These are phyloP conservation scores for Fusarium musae DNA, from an alignment of 2,329 filamentous ascomycete species.

Conservation along the genomic window DNA sequence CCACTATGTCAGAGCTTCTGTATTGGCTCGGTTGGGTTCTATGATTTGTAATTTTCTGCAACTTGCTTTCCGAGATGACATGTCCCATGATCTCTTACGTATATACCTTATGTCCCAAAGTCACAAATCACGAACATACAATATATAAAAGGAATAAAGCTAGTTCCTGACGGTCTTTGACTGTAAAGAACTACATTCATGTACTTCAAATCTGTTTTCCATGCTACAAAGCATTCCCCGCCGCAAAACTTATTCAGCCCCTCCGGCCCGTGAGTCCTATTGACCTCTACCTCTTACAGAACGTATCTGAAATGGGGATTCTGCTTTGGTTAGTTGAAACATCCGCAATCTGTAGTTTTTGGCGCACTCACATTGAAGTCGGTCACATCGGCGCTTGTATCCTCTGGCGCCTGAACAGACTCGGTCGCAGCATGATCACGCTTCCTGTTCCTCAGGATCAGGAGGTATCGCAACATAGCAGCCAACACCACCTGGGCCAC, in stretches of 20 bases:
- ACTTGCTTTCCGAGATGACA: neutral
- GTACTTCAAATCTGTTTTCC: accelerated
- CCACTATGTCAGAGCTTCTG: accelerated
- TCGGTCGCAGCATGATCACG: neutral
- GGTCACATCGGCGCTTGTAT: neutral
- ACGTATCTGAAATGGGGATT: neutral
- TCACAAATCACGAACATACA: neutral
- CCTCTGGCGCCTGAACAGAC: neutral
- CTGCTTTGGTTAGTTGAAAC: neutral
- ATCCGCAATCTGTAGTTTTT: accelerated
- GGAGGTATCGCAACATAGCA: neutral
- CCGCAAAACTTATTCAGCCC: accelerated
- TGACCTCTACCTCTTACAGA: neutral
- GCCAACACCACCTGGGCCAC: neutral
- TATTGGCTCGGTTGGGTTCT: accelerated
- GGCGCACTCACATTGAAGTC: neutral
- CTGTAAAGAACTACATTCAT: neutral
- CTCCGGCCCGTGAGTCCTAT: neutral
- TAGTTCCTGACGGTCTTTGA: accelerated
- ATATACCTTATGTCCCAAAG: neutral
- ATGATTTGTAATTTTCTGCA: neutral
- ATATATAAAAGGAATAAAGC: neutral
- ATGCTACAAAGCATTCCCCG: neutral
- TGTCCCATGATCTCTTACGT: neutral
- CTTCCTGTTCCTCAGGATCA: neutral